phyloP scores from a whole-genome alignment of 176 grass and related monocot species.

The Triticum aestivum region DNA sequence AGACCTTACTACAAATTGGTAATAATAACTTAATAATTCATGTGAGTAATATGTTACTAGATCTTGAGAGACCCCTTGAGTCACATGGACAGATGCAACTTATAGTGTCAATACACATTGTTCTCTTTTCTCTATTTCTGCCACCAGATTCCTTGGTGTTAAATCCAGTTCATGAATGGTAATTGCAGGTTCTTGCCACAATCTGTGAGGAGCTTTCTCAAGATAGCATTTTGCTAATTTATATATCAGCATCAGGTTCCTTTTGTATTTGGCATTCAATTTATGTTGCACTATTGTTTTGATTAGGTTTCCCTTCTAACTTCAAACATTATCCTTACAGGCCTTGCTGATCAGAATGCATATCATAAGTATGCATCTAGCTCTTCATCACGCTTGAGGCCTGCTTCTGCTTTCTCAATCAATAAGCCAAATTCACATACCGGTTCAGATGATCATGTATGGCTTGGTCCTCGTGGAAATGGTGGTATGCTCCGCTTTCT shows the following conservation, averaged over 20 bases:
- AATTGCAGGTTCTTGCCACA: conserved; percentile 79
- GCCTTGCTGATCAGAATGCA: conserved; percentile 57
- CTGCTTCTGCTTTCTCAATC: conserved; percentile 24
- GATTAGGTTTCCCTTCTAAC: conserved; percentile 20
- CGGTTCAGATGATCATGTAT: conserved; percentile 64
- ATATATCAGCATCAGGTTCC: conserved; percentile 95
- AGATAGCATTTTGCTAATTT: conserved; percentile 86
- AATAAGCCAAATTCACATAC: conserved; percentile 44
- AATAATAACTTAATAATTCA: neutral
- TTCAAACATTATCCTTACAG: conserved; percentile 41
- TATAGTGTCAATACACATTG: neutral
- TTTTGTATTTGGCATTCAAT: conserved; percentile 32
- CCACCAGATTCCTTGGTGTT: neutral
- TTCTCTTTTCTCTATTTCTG: neutral
- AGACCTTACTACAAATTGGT: neutral
- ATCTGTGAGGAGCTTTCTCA: conserved; percentile 80
- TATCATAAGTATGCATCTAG: conserved; percentile 56
- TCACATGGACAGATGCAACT: neutral
- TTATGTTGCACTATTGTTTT: conserved; percentile 24
- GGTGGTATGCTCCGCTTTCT: conserved; percentile 46
- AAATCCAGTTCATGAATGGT: neutral
- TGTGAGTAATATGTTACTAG: neutral
- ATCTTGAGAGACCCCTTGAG: neutral
- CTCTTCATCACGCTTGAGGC: conserved; percentile 35
- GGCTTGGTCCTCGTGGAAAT: conserved; percentile 80